These are phyloP conservation scores for Exophiala sideris DNA, from an alignment of 2,329 filamentous ascomycete genomes.

Conservation along the genomic window DNA sequence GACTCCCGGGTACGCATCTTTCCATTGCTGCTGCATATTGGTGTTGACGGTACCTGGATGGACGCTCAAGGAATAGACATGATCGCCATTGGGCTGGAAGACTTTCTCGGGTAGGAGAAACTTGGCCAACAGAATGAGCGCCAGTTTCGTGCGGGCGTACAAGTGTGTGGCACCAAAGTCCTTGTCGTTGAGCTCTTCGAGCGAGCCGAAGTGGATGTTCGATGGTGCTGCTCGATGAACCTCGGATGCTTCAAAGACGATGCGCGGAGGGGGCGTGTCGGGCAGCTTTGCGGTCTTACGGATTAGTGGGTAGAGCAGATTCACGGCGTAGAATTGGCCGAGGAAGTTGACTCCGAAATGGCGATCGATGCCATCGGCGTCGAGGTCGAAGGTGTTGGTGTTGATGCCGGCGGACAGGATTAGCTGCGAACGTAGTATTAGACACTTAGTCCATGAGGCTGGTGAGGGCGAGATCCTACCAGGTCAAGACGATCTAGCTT, in stretches of 20 bases:
- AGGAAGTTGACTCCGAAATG: constrained; percentile 46
- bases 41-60: constrained; percentile 44
- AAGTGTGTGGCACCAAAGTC: constrained; percentile 35
- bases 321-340: constrained; percentile 44
- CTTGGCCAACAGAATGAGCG: constrained; percentile 44
- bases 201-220: constrained; percentile 37
- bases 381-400: constrained; percentile 38
- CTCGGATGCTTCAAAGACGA: constrained; percentile 44
- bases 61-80: constrained; percentile 41
- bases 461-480: constrained; percentile 10
- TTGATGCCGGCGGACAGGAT: constrained; percentile 46
- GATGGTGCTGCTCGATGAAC: constrained; percentile 41
- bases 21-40: constrained; percentile 47
- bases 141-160: constrained; percentile 44
- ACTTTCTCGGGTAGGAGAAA: constrained; percentile 42
- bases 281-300: constrained; percentile 40
- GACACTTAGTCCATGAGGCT: background rate
- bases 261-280: constrained; percentile 36
- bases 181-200: constrained; percentile 44
- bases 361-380: constrained; percentile 38
- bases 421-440: constrained; percentile 28
- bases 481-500: constrained; percentile 41
- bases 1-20: constrained; percentile 30
- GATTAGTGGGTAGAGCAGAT: constrained; percentile 43
- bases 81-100: constrained; percentile 42